phyloP scores from a whole-genome alignment of 139 green algal species.

The Asterochloris sp. region DNA sequence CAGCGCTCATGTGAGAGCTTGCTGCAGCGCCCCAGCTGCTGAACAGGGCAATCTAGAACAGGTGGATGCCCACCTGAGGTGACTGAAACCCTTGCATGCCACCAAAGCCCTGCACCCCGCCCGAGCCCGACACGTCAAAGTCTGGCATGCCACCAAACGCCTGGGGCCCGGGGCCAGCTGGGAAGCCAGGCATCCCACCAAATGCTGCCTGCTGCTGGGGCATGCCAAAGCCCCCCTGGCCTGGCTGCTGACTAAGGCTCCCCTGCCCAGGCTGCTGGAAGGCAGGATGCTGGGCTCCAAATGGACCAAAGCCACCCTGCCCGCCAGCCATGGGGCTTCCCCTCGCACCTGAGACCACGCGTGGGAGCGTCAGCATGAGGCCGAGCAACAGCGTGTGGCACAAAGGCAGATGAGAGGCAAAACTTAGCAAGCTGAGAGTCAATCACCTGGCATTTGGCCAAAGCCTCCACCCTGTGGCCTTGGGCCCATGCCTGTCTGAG shows the following conservation, averaged over 20 bases:
- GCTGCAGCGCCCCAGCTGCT: background rate
- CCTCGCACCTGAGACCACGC: too few species aligned
- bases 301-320: too few species aligned
- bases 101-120: background rate
- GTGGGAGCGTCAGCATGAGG: too few species aligned
- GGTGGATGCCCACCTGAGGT: background rate
- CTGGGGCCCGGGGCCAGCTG: background rate
- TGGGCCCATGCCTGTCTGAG: too few species aligned
- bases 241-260: background rate
- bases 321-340: too few species aligned
- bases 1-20: background rate
- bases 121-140: background rate
- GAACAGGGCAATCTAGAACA: background rate
- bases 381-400: too few species aligned
- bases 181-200: background rate
- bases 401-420: too few species aligned
- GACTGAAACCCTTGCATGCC: slow-evolving; percentile 8
- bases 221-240: slow-evolving; percentile 1
- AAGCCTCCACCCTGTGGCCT: background rate
- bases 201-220: slow-evolving; percentile 5
- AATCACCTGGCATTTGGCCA: slow-evolving; percentile 3
- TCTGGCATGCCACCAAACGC: slow-evolving; percentile 5
- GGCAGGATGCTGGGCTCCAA: too few species aligned
- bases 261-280: too few species aligned
- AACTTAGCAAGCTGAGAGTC: too few species aligned